Base-by-base conservation (phyloP, 371 early-diverging fungal species). In the Rhizomucor pusillus region DNA sequence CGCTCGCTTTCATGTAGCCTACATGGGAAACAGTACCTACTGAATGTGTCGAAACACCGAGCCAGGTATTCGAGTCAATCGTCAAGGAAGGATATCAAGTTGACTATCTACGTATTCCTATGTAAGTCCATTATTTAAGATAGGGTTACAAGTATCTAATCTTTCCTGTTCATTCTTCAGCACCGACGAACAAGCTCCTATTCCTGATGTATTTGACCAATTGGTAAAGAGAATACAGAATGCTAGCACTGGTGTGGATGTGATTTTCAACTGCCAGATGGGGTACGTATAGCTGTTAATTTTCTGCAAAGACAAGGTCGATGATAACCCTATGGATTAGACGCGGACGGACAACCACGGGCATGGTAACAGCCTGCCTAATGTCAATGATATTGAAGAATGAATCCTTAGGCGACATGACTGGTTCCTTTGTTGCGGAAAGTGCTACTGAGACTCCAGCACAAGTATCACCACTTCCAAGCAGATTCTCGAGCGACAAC, bases 231-330 rank as follows among this genome's bases (percentile, higher is more conserved):
- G 80, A 19, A 63, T 87, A 20, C 62, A 71, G 22, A 52, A 51
- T 11, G 70, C 83, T 2, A 64, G 65, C 36, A 59, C 46, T 7
- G 70, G 73, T 3, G 64, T 74, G 18, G 82, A 84, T 54, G 69
- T 81, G 11, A 55, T 90, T 39, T 90, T 88, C 65, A 90, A 90
- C 54, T 90, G 91, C 62, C 91, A 90, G 57, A 90, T 90, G 91
- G 91, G 91, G 80, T 80, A 62, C 49, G 50, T 11, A 12, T n/a
- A 1, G 35, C 11, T n/a, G 25, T 23, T 24, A 18, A 47, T 37
- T 11, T 11, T 24, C 16, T 29, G 34, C 3, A n/a, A 48, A 5
- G 37, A 19, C 37, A 6, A 1, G 14, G 37, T 37, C n/a, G n/a
- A 54, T 14, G 7, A 23, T 36, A 22, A 20, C 3, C n/a, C 19